These are phyloP conservation scores for Populus tremula DNA, from an alignment of 345 rosid genomes.

Conservation along the genomic window DNA sequence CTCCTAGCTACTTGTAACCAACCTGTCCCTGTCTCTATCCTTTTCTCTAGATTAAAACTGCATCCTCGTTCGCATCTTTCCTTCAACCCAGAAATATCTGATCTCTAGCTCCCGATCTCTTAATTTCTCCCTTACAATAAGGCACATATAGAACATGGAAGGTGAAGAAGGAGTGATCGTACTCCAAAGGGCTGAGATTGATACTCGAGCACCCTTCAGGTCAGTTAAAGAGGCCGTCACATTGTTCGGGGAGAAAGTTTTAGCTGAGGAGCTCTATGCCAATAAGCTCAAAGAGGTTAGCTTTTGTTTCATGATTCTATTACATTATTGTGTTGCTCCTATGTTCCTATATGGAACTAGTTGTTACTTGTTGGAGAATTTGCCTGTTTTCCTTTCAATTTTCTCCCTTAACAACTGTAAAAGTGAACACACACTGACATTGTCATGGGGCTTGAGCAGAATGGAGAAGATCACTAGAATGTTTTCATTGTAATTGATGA, in stretches of 20 bases:
- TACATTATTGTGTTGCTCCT: background rate
- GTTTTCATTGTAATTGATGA: background rate
- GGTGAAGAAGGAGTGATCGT: slow-evolving; percentile 23
- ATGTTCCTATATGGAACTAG: background rate
- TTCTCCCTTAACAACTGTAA: background rate
- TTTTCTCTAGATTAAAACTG: slow-evolving; percentile 18
- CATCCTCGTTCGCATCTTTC: slow-evolving; percentile 6
- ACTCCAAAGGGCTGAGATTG: slow-evolving; percentile 63
- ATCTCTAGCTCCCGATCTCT: background rate
- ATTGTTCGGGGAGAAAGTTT: slow-evolving; percentile 71
- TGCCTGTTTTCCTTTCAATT: background rate
- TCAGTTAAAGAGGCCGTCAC: slow-evolving; percentile 81
- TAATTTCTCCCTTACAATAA: slow-evolving; percentile 1
- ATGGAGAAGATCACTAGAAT: background rate
- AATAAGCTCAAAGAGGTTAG: slow-evolving; percentile 54
- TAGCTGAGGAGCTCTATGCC: slow-evolving; percentile 58
- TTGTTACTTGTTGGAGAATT: background rate
- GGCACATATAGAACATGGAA: slow-evolving; percentile 19
- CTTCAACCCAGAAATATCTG: slow-evolving; percentile 3
- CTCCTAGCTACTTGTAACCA: slow-evolving; percentile 15
- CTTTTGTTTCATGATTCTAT: background rate
- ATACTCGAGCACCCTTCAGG: slow-evolving; percentile 65
- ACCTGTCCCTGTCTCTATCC: background rate
- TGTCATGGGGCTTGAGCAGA: too few species aligned
- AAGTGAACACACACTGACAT: too few species aligned